Evolutionary conservation across 257 asterid species (phyloP), one percentile per base, ranked within the genome.

Genomic region (Jacaranda mimosifolia): DNA sequence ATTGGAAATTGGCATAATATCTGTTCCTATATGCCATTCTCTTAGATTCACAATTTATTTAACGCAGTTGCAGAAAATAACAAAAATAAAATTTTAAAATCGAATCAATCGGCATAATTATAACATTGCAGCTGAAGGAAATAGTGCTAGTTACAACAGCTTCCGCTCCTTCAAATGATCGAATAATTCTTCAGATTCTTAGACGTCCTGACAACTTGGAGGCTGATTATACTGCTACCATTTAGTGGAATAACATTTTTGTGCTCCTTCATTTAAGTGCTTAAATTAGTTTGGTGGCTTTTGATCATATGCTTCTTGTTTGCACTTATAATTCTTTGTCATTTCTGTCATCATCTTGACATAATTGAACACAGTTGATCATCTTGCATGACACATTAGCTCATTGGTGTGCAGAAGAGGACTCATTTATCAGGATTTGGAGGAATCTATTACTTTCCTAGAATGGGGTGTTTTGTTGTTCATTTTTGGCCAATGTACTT

Each of bases 321-420:
- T 63, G 26, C 51, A 5, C 68, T 66, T 53, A 12, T 26, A 12
- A 3, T 32, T 10, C 53, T 21, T 11, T 48, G 15, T 39, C 18
- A 65, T 7, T 48, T 32, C 11, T 64, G 46, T 48, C 36, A 49
- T 72, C 59, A 60, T 70, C 68, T 62, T 63, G 74, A 32, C 55
- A 56, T 63, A 32, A 48, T 69, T 43, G 18, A 57, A 51, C 48
- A 15, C 32, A 46, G 12, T 43, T 17, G 11, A 64, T 19, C 43
- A 72, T 63, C 48, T 53, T 68, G 51, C 42, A 46, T 39, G 63
- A 36, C 40, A 36, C 32, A 56, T 70, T 70, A 74, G 79, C 81
- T 56, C 48, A 19, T 74, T 63, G 63, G 38, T 39, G 18, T 70
- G 77, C 65, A 26, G 19, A 42, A 62, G 36, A n/a, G 45, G 19